Evolutionary conservation across 2,329 filamentous ascomycete genomes (phyloP), one percentile per base, ranked within the genome.

Genomic region (Stachybotrys chartarum): DNA sequence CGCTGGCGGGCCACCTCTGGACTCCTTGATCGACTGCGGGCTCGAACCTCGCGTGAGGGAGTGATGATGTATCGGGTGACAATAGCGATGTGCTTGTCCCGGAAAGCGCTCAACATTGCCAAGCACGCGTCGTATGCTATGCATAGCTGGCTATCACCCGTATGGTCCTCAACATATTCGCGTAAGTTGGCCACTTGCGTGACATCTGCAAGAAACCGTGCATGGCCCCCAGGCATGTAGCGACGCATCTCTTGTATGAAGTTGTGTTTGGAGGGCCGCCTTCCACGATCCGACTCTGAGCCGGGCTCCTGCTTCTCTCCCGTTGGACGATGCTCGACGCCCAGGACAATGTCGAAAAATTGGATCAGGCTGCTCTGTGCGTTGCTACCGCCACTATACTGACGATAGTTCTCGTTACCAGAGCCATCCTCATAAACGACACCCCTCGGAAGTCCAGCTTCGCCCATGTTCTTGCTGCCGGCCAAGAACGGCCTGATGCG

Each of bases 211-310:
- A 99, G 79, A 74, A 99, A 99, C 46, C 89, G 86, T 4, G 91
- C 88, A 67, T 99, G 94, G 0, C 88, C 84, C 0, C 91, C 93
- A 0, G 94, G 94, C 94, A 99, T 99, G 74, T 99, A 99, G 50
- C 83, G 83, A 56, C 93, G 88, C 94, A 99, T 99, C 61, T 99
- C 94, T 66, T 89, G 85, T 67, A 99, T 93, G 74, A 99, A 99
- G 66, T 94, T 95, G 74, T 96, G 54, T 74, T 73, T 60, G 56
- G 67, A 55, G 47, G 64, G 59, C 53, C 59, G 75, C 63, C 65
- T 64, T 7, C 67, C 79, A 53, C 77, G 76, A 42, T 78, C 78
- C 5, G 72, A 70, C 30, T 75, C 74, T 12, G 74, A 71, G 2
- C 72, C 66, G 16, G 70, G 63, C 50, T 75, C 75, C 17, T 75